phyloP scores from a whole-genome alignment of 805 yeast genomes.

The Grigorovia transvaalensis region DNA sequence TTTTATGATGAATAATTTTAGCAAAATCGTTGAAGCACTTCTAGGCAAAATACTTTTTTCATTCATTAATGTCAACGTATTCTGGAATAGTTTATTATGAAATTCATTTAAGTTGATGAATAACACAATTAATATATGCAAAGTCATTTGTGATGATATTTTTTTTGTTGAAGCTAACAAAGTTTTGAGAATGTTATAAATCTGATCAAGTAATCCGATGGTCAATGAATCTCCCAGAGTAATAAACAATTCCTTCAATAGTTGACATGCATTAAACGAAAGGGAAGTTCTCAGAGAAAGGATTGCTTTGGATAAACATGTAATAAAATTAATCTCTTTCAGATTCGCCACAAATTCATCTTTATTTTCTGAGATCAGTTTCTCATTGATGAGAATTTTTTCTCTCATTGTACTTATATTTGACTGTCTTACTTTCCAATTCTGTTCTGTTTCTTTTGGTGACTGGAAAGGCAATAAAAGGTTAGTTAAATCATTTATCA shows the following conservation, averaged over 20 bases:
- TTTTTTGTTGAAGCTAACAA: slow-evolving; percentile 33
- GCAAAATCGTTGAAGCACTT: slow-evolving; percentile 57
- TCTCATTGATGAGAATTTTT: slow-evolving; percentile 43
- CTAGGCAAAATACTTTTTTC: slow-evolving; percentile 71
- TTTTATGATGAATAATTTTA: slow-evolving; percentile 49
- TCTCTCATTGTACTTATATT: slow-evolving; percentile 47
- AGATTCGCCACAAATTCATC: slow-evolving; percentile 29
- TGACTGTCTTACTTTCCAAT: slow-evolving; percentile 72
- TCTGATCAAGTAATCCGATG: slow-evolving; percentile 24
- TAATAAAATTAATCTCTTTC: slow-evolving; percentile 36
- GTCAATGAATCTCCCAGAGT: slow-evolving; percentile 22
- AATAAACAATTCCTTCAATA: slow-evolving; percentile 52
- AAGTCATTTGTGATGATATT: slow-evolving; percentile 29
- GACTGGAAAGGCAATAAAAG: slow-evolving; percentile 42
- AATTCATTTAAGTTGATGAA: slow-evolving; percentile 42
- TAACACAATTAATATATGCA: slow-evolving; percentile 37
- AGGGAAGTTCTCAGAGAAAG: slow-evolving; percentile 77
- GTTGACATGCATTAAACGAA: slow-evolving; percentile 61
- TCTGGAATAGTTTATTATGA: slow-evolving; percentile 40
- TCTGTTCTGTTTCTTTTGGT: slow-evolving; percentile 70
- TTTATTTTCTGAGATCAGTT: slow-evolving; percentile 32
- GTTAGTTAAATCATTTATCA: slow-evolving; percentile 21
- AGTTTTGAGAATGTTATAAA: slow-evolving; percentile 26
- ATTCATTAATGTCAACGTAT: slow-evolving; percentile 39
- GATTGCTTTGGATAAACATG: slow-evolving; percentile 55